Percentiles rank a stretch among this genome's conserved stretches.
These are phyloP conservation scores for Lobosporangium transversale DNA, from an alignment of 192 early-diverging fungal genomes.

Conservation along the genomic window DNA sequence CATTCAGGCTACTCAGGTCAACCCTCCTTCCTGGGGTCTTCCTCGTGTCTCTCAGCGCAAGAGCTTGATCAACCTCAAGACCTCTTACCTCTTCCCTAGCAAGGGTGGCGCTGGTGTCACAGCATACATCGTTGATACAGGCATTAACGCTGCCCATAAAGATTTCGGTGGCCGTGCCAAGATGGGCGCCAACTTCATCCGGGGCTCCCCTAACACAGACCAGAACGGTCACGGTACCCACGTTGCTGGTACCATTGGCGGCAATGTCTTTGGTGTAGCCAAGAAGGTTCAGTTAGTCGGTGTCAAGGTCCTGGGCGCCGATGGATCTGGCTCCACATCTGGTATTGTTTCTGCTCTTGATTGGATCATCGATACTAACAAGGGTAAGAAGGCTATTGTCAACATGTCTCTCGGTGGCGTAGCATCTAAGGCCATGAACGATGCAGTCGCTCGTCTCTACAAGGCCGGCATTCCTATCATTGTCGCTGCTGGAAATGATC, in stretches of 20 bases:
- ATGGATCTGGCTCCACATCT: constrained; percentile 62
- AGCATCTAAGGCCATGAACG: constrained; percentile 67
- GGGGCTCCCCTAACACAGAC: constrained; percentile 30
- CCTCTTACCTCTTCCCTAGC: constrained; percentile 22
- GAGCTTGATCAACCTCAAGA: constrained; percentile 7
- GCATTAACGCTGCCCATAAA: constrained; percentile 31
- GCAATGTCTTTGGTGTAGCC: constrained; percentile 70
- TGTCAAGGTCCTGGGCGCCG: constrained; percentile 68
- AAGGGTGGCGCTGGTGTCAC: constrained; percentile 48
- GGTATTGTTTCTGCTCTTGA: constrained; percentile 58
- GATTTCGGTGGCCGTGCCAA: constrained; percentile 65
- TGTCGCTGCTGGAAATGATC: constrained; percentile 81
- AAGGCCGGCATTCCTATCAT: constrained; percentile 73
- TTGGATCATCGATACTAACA: constrained; percentile 42
- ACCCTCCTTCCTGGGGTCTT: constrained; percentile 58
- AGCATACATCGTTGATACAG: constrained; percentile 59
- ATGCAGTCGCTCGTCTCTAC: constrained; percentile 63
- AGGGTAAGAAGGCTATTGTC: constrained; percentile 58
- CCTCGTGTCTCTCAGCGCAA: constrained; percentile 39
- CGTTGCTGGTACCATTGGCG: constrained; percentile 56
- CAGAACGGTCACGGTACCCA: constrained; percentile 64
- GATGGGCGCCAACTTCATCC: constrained; percentile 54
- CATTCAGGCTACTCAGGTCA: constrained; percentile 16
- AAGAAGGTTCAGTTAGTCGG: constrained; percentile 65
- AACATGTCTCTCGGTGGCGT: constrained; percentile 83